A percentile compares a stretch with the other conserved stretches of the same genome.
These are phyloP conservation scores for Fibroporia radiculosa DNA, from an alignment of 768 basidiomycete genomes.

Conservation along the genomic window DNA sequence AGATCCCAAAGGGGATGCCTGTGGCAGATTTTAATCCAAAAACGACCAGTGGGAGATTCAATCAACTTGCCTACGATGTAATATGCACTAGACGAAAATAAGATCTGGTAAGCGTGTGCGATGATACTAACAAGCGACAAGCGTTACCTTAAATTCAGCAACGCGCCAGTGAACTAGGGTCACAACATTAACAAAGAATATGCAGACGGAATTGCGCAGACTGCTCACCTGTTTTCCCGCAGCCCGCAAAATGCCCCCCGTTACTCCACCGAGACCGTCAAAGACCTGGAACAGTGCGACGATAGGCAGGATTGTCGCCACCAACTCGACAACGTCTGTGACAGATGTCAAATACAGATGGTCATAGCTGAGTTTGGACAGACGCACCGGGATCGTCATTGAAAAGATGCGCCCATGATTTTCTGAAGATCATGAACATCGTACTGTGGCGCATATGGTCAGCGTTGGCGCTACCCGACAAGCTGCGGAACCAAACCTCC, in stretches of 20 bases:
- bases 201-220: background rate
- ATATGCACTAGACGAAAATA: slow-evolving; percentile 43
- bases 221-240: slow-evolving; percentile 60
- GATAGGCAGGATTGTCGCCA: slow-evolving; percentile 47
- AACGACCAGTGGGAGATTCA: background rate
- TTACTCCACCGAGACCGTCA: slow-evolving; percentile 65
- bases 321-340: slow-evolving; percentile 34
- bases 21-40: background rate
- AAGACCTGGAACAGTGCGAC: slow-evolving; percentile 81
- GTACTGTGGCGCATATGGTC: slow-evolving; percentile 20
- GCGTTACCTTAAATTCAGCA: slow-evolving; percentile 65
- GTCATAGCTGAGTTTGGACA: too few relatives aligned
- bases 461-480: background rate
- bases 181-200: slow-evolving; percentile 1
- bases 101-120: slow-evolving; percentile 5
- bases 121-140: background rate
- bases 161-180: slow-evolving; percentile 56
- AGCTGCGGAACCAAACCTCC: slow-evolving; percentile 37
- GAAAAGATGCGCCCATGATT: slow-evolving; percentile 51
- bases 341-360: too few relatives aligned
- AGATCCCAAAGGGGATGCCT: slow-evolving; percentile 78
- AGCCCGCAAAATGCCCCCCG: slow-evolving; percentile 75
- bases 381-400: slow-evolving; percentile 39
- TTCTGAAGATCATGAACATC: slow-evolving; percentile 35
- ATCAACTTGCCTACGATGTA: slow-evolving; percentile 54